Base-by-base conservation (phyloP, 148 eudicot genomes). In the Camellia lanceoleosa region DNA sequence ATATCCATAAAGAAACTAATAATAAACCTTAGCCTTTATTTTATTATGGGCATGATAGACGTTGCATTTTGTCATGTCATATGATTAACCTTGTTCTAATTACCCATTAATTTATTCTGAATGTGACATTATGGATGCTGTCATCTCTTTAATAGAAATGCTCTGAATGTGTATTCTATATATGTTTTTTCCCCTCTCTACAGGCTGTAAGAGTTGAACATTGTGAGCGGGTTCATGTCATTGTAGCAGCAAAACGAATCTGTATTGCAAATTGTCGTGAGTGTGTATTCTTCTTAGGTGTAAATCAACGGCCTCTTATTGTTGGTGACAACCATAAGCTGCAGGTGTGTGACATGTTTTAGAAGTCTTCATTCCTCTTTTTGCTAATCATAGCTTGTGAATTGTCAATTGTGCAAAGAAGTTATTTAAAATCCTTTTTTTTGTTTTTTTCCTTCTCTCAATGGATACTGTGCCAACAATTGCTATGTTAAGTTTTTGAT, bases 261-360 rank as follows among this genome's bases (percentile, higher is more conserved):
- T 92, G 97, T 86, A 94, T 96, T 74, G 97, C 95, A 80, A 96
- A 94, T 88, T 96, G 99, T 87, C 98, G 99, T 16, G 98, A 96
- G 85, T 96, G 99, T 77, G 82, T 90, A 66, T 94, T 96, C 85
- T 96, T 86, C 83, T 87, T 96, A 82, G 99, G 99, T 74, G 95
- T 96, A 73, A 96, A 96, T 87, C 97, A 92, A 64, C 90, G 90
- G 47, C 98, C 99, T 74, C 94, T 96, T 71, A 87, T 96, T 76
- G 93, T 94, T 84, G 99, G 99, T 73, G 99, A 96, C 87, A 96
- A 96, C 86, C 99, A 96, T 86, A 96, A 96, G 79, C 87, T 96
- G 84, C 99, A 94, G 98, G 99, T 94, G 12, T 23, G 49, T 46
- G 18, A 43, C 12, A 5, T 18, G 74, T 16, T 69, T 69, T 16